These are phyloP conservation scores for Fagopyrum esculentum DNA, from an alignment of 148 eudicot species.

Conservation along the genomic window DNA sequence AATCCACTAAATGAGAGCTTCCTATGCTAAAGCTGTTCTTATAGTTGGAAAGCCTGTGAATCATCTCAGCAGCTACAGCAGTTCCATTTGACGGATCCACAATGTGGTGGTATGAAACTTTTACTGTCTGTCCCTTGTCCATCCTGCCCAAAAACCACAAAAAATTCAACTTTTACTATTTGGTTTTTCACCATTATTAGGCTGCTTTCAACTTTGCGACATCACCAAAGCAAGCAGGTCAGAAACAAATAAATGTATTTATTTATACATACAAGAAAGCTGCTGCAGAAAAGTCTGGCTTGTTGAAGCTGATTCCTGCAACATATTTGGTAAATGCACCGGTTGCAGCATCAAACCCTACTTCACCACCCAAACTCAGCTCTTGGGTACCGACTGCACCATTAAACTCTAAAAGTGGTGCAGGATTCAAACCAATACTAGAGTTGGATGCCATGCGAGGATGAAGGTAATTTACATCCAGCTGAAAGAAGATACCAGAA, in stretches of 20 bases:
- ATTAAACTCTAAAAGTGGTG: constrained; percentile 64
- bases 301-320: constrained; percentile 65
- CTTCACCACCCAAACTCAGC: constrained; percentile 72
- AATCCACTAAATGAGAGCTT: constrained; percentile 54
- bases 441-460: constrained; percentile 61
- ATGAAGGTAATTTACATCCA: constrained; percentile 73
- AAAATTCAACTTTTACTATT: not conserved
- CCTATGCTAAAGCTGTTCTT: constrained; percentile 71
- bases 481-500: constrained; percentile 32
- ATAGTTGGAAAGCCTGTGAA: constrained; percentile 47
- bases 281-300: constrained; percentile 72
- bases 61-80: constrained; percentile 90
- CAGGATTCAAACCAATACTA: constrained; percentile 73
- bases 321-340: constrained; percentile 78
- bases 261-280: constrained; percentile 57
- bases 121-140: constrained; percentile 78
- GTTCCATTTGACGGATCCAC: constrained; percentile 50
- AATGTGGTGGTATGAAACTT: constrained; percentile 74
- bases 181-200: not conserved
- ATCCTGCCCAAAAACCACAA: constrained; percentile 31
- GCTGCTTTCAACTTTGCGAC: not conserved
- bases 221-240: not conserved
- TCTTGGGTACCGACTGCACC: constrained; percentile 69
- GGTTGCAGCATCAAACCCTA: constrained; percentile 80
- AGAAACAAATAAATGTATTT: not conserved